phyloP scores from a whole-genome alignment of 306 rosid species.

The Betula pendula region DNA sequence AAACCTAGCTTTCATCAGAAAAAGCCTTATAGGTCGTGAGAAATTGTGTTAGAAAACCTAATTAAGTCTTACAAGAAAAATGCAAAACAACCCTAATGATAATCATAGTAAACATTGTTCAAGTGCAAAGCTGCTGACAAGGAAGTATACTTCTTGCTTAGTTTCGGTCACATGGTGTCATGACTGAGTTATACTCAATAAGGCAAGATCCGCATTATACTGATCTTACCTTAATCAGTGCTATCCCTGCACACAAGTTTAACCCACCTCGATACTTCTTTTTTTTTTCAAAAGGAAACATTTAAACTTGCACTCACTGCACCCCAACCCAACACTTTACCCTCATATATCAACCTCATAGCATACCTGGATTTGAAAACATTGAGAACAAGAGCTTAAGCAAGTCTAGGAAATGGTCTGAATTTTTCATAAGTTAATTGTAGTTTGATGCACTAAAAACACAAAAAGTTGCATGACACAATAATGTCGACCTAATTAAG shows the following conservation, averaged over 20 bases:
- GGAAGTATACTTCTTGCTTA: neutral
- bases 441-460: neutral
- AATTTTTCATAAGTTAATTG: neutral
- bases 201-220: neutral
- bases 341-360: neutral
- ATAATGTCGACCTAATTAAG: neutral
- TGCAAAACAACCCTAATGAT: neutral
- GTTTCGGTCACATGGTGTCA: neutral
- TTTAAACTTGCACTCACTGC: neutral
- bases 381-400: neutral
- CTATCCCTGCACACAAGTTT: neutral
- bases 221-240: neutral
- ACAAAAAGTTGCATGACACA: neutral
- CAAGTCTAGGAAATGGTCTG: neutral
- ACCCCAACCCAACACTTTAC: neutral
- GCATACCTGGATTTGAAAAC: neutral
- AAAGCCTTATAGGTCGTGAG: neutral
- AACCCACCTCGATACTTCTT: neutral
- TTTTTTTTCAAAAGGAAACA: neutral
- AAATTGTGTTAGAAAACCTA: neutral
- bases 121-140: neutral
- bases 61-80: neutral
- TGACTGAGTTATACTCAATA: neutral
- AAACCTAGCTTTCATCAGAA: neutral
- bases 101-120: neutral